Conservation (phyloP, 768 basidiomycete species). For the Lyophyllum shimeji region DNA sequence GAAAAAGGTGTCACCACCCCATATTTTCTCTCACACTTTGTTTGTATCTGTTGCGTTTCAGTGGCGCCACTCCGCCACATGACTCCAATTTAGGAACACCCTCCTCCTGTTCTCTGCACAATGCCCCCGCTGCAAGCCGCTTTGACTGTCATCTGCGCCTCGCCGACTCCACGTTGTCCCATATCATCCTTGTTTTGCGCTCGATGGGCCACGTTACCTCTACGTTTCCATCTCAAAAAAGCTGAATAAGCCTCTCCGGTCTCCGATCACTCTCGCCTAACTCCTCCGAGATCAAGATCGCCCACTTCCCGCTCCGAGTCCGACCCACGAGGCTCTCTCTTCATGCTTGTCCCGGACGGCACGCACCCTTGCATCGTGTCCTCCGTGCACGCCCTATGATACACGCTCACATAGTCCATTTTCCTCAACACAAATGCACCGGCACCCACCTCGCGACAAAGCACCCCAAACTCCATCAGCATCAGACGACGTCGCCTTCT, state of each 20-base stretch:
- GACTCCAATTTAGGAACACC: not conserved
- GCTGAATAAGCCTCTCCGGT: constrained; percentile 3
- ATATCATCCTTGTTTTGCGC: constrained; percentile 1
- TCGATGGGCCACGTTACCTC: not conserved
- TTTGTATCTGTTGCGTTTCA: constrained; percentile 23
- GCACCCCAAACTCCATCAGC: not conserved
- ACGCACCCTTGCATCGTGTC: not conserved
- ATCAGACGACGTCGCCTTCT: constrained; percentile 4
- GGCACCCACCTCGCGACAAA: not conserved
- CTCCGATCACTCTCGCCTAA: constrained; percentile 4
- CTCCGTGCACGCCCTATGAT: not conserved
- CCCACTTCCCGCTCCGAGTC: not conserved
- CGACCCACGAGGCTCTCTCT: not conserved
- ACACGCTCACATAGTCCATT: not conserved
- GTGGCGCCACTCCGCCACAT: constrained; percentile 19
- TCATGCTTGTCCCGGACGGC: not conserved
- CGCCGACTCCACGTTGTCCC: not conserved
- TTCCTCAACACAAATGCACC: not conserved
- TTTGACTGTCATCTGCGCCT: not conserved
- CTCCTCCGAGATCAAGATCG: constrained; percentile 7
- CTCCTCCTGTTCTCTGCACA: constrained; percentile 1
- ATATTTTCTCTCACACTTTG: constrained; percentile 19
- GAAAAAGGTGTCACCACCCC: constrained; percentile 11
- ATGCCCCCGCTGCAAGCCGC: not conserved
- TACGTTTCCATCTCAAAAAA: not conserved